phyloP scores from a whole-genome alignment of 1,139 yeast genomes.

The Candida tropicalis region DNA sequence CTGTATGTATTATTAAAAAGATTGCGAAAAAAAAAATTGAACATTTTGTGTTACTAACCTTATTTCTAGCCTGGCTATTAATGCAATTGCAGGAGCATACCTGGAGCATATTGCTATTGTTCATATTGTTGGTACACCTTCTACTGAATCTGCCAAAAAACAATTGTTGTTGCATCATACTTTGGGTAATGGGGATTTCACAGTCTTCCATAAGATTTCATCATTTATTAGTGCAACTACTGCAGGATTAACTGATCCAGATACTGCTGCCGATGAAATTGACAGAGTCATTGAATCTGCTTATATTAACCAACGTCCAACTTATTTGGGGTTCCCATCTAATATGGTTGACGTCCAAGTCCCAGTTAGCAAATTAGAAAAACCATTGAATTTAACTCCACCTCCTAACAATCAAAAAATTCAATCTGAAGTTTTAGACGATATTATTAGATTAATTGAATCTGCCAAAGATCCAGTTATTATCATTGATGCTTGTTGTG shows the following conservation, averaged over 20 bases:
- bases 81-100: constrained; percentile 45
- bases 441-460: constrained; percentile 53
- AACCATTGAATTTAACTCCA: constrained; percentile 65
- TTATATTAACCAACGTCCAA: constrained; percentile 75
- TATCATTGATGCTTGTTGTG: constrained; percentile 85
- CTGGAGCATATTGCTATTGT: constrained; percentile 46
- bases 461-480: constrained; percentile 70
- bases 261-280: constrained; percentile 65
- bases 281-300: constrained; percentile 79
- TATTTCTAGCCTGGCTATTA: constrained; percentile 29
- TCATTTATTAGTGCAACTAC: constrained; percentile 68
- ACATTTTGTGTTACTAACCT: constrained; percentile 2
- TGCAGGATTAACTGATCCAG: constrained; percentile 61
- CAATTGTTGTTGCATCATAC: constrained; percentile 47
- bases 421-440: constrained; percentile 70
- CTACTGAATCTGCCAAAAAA: constrained; percentile 39
- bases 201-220: constrained; percentile 53
- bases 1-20: constrained; percentile 3
- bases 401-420: constrained; percentile 69
- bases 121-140: constrained; percentile 47
- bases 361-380: constrained; percentile 56
- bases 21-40: neutral
- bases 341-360: constrained; percentile 71
- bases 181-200: constrained; percentile 49
- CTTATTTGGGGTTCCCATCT: constrained; percentile 81